Base-by-base conservation (phyloP, 2,329 filamentous ascomycete genomes). In the Alternaria hordeiaustralica region DNA sequence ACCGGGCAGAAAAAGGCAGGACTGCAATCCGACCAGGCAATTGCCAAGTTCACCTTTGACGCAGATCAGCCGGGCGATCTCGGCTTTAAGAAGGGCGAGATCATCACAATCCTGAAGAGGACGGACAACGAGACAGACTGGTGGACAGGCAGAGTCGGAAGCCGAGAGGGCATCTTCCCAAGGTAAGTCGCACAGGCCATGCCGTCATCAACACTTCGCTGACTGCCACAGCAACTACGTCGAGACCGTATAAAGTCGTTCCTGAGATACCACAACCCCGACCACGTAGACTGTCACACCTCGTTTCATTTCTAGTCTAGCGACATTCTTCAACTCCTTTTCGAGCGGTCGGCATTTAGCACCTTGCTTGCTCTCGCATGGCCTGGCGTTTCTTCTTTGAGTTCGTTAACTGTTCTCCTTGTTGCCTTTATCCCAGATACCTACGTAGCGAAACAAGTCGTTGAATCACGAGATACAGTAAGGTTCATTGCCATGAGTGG, bases 61-160 rank as follows among this genome's bases (percentile, higher is more conserved):
- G 90, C 94, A 0, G 95, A 97, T 74, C 94, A 97, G 80, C 89
- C 93, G 0, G 95, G 95, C 5, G 95, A 99, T 78, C 80, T 98
- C 60, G 93, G 91, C 0, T 99, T 99, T 82, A 97, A 97, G 84
- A 99, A 99, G 85, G 96, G 96, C 20, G 96, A 99, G 28, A 81
- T 98, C 60, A 97, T 99, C 69, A 97, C 94, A 1, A 94, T 99
- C 61, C 80, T 97, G 61, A 97, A 99, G 84, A 92, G 92, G 81
- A 98, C 95, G 6, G 93, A 98, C 5, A 97, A 92, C 72, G 92
- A 93, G 62, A 94, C 94, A 61, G 95, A 98, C 79, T 98, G 95
- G 95, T 98, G 95, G 96, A 98, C 95, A 18, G 96, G 96, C 25
- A 90, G 91, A 81, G 90, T 97, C 75, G 94, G 94, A 28, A 87